phyloP scores from a whole-genome alignment of 2,329 filamentous ascomycete species.

The Epichloe scottii region DNA sequence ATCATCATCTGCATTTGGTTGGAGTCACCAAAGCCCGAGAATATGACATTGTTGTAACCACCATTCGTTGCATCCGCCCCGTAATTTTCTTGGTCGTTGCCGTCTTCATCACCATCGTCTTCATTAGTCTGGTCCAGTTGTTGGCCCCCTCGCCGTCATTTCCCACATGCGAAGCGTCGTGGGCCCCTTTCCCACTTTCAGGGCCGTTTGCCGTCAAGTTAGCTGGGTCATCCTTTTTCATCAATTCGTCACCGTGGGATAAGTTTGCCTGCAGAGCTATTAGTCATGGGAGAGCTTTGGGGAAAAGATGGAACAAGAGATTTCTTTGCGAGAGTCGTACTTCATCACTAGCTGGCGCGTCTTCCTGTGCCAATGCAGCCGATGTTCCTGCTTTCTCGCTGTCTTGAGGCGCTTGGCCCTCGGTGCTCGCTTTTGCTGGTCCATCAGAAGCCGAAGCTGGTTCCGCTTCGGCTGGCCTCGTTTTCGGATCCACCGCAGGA shows the following conservation, averaged over 20 bases:
- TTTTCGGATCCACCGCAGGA: slow-evolving; percentile 28
- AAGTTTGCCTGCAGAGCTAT: background rate
- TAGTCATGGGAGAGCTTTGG: background rate
- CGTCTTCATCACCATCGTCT: slow-evolving; percentile 13
- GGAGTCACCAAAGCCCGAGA: slow-evolving; percentile 49
- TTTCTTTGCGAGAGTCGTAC: background rate
- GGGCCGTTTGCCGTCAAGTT: background rate
- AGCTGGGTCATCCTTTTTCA: background rate
- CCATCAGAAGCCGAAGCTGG: background rate
- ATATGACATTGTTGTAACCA: slow-evolving; percentile 44
- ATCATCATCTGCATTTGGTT: slow-evolving; percentile 74
- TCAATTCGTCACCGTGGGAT: background rate
- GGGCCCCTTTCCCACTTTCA: slow-evolving; percentile 2
- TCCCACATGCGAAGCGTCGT: background rate
- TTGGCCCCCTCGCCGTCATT: background rate
- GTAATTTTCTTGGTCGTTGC: slow-evolving; percentile 19
- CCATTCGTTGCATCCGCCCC: slow-evolving; percentile 29
- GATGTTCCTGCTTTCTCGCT: background rate
- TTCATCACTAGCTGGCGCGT: background rate
- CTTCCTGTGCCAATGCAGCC: background rate
- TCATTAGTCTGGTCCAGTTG: slow-evolving; percentile 7
- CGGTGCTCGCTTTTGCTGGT: background rate
- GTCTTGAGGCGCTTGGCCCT: background rate
- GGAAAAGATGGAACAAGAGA: background rate
- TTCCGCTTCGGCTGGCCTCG: slow-evolving; percentile 8